phyloP scores from a whole-genome alignment of 768 basidiomycete genomes.

The Cystobasidium tubakii region DNA sequence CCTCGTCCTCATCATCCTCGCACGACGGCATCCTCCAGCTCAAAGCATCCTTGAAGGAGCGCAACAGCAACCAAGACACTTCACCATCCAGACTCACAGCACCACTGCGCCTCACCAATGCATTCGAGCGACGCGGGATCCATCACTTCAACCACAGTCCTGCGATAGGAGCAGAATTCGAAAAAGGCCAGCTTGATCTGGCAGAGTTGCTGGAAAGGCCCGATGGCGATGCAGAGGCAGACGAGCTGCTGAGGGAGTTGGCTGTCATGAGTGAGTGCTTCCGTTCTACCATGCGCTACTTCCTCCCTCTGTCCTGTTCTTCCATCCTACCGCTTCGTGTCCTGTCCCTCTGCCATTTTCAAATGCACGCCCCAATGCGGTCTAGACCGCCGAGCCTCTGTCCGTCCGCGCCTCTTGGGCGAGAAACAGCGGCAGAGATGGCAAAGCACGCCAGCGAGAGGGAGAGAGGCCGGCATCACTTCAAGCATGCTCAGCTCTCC shows the following conservation, averaged over 20 bases:
- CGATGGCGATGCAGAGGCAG: neutral
- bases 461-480: no score
- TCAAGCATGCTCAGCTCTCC: no score
- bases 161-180: slow-evolving; percentile 29
- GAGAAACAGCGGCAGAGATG: no score
- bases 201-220: neutral
- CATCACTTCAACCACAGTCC: neutral
- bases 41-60: neutral
- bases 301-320: slow-evolving; percentile 9
- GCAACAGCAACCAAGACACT: neutral
- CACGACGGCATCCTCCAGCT: slow-evolving; percentile 20
- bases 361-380: no score
- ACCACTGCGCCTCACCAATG: slow-evolving; percentile 19
- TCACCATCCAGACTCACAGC: slow-evolving; percentile 6
- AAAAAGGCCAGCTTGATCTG: slow-evolving; percentile 18
- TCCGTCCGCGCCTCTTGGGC: no score
- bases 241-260: slow-evolving; percentile 17
- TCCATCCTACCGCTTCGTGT: no score
- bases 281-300: neutral
- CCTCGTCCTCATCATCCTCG: neutral
- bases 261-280: slow-evolving; percentile 27
- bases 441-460: no score
- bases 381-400: no score
- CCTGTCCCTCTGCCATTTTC: neutral
- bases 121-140: slow-evolving; percentile 10